These are phyloP conservation scores for Syzygium aromaticum DNA, from an alignment of 345 rosid species.

Conservation along the genomic window DNA sequence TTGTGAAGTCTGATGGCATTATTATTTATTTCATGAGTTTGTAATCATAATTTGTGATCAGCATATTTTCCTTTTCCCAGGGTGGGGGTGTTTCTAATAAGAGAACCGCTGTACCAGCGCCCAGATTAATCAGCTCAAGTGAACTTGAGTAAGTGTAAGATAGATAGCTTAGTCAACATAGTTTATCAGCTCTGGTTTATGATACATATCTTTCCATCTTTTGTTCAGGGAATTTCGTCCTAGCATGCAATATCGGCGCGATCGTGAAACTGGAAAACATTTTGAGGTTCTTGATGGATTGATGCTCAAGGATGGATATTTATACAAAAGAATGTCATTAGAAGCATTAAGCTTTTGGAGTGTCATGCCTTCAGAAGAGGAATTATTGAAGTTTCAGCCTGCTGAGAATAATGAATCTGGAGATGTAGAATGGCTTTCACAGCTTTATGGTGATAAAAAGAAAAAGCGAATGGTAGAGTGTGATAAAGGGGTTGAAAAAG, in stretches of 20 bases:
- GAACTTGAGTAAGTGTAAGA: slow-evolving; percentile 97
- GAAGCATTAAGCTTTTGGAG: slow-evolving; percentile 74
- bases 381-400: slow-evolving; percentile 67
- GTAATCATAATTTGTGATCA: not conserved
- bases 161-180: not conserved
- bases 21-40: not conserved
- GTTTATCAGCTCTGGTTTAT: slow-evolving; percentile 1
- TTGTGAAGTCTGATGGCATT: not conserved
- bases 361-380: slow-evolving; percentile 64
- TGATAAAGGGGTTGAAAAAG: slow-evolving; percentile 54
- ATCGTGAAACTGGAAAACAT: slow-evolving; percentile 62
- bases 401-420: slow-evolving; percentile 49
- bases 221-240: slow-evolving; percentile 78
- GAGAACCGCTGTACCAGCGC: slow-evolving; percentile 49
- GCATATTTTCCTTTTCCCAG: slow-evolving; percentile 16
- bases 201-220: slow-evolving; percentile 2
- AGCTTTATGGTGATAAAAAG: slow-evolving; percentile 76
- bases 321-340: slow-evolving; percentile 65
- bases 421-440: slow-evolving; percentile 80
- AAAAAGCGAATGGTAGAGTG: slow-evolving; percentile 31
- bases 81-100: slow-evolving; percentile 64
- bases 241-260: slow-evolving; percentile 68
- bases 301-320: slow-evolving; percentile 87
- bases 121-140: slow-evolving; percentile 76
- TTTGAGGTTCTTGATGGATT: slow-evolving; percentile 75